Evolutionary conservation across 1,284 basidiomycete species (phyloP), one percentile per base, ranked within the genome.

Genomic region (Melampsora occidentalis): DNA sequence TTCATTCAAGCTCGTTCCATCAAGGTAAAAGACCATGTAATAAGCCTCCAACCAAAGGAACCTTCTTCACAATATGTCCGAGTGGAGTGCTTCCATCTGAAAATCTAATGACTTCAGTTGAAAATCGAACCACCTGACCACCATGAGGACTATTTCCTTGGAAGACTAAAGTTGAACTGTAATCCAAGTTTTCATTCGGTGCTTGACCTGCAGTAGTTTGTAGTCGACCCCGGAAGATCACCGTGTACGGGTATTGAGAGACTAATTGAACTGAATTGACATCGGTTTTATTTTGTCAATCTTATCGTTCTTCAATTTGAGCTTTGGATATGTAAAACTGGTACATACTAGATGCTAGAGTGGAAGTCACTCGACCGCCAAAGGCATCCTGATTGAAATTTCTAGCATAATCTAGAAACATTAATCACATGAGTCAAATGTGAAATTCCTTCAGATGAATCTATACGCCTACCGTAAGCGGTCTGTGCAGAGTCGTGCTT

Each of bases 171-270:
- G n/a, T 57, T 22, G 53, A n/a, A 57, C n/a, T 6, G 53, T 57
- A 57, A 57, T 57, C 28, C n/a, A 57, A 22, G 5, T 57, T n/a
- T 14, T 57, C n/a, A 22, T 57, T 57, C 22, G n/a, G n/a, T 57
- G n/a, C 53, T 57, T n/a, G 53, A 9, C 53, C 53, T 57, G 53
- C 53, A 57, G n/a, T 57, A 57, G 53, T 57, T 22, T 9, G 53
- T 22, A 28, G n/a, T 22, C 7, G n/a, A 57, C 53, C 53, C 2
- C 7, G 6, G 22, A 57, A 57, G n/a, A 22, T 7, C 9, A 57
- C 16, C n/a, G 53, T 28, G 22, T 7, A 28, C 7, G 53, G 53
- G 4, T n/a, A 4, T n/a, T n/a, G n/a, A 9, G 53, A n/a, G 28
- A 28, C 53, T 22, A 57, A 16, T 2, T 57, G 18, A 57, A 57